A percentile compares a stretch with the other conserved stretches of the same genome.
These are phyloP conservation scores for Blastobotrys aristatus DNA, from an alignment of 1,139 yeast species.

Conservation along the genomic window DNA sequence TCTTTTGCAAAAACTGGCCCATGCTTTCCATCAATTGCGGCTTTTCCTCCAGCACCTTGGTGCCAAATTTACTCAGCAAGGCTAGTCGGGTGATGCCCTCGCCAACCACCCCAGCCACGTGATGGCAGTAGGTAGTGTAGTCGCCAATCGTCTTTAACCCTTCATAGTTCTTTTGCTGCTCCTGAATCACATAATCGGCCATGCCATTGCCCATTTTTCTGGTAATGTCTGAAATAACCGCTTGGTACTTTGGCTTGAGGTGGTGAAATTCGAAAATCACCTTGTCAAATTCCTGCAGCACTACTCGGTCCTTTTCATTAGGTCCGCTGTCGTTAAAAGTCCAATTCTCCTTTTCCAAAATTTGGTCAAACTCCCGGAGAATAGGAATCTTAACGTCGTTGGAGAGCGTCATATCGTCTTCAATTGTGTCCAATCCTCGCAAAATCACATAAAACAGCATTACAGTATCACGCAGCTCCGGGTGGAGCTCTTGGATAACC, in stretches of 20 bases:
- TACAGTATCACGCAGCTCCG: slow-evolving; percentile 73
- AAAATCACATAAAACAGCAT: slow-evolving; percentile 80
- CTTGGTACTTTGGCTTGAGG: slow-evolving; percentile 72
- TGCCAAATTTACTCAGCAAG: slow-evolving; percentile 38
- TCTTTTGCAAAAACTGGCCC: slow-evolving; percentile 94
- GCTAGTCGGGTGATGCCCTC: slow-evolving; percentile 86
- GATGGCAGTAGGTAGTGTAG: slow-evolving; percentile 88
- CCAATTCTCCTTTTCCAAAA: slow-evolving; percentile 63
- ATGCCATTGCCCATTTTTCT: slow-evolving; percentile 91
- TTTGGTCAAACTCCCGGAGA: slow-evolving; percentile 59
- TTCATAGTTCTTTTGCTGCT: slow-evolving; percentile 61
- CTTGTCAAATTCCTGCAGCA: slow-evolving; percentile 66
- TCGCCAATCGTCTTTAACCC: slow-evolving; percentile 78
- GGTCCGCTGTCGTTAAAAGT: slow-evolving; percentile 68
- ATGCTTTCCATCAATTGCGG: slow-evolving; percentile 68
- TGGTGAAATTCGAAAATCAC: slow-evolving; percentile 67
- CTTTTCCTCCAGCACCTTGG: slow-evolving; percentile 45
- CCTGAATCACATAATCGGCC: slow-evolving; percentile 88
- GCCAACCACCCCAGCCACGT: slow-evolving; percentile 97
- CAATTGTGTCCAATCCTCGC: slow-evolving; percentile 92
- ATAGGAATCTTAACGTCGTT: slow-evolving; percentile 68
- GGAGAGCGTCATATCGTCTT: slow-evolving; percentile 89
- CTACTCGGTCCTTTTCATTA: slow-evolving; percentile 74
- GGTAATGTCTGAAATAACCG: slow-evolving; percentile 71
- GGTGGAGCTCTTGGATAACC: slow-evolving; percentile 86